phyloP scores from a whole-genome alignment of 2,329 filamentous ascomycete species.

The Aspergillus caelatus region DNA sequence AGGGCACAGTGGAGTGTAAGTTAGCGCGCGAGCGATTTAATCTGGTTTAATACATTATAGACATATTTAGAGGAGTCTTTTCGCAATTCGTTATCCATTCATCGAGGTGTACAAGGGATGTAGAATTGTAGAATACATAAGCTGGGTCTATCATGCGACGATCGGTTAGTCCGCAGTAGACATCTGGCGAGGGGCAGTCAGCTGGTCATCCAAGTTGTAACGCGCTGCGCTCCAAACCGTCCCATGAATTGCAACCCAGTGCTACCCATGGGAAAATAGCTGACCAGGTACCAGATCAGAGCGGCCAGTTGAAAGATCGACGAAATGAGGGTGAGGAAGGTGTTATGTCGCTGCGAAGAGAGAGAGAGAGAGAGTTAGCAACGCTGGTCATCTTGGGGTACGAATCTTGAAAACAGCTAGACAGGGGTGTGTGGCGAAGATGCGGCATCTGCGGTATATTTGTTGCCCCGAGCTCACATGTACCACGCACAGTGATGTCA shows the following conservation, averaged over 20 bases:
- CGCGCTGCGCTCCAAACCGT: conserved; percentile 79
- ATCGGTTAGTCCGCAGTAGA: neutral
- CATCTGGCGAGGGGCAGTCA: conserved; percentile 40
- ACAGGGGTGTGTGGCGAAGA: neutral
- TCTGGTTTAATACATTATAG: neutral
- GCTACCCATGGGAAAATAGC: conserved; percentile 97
- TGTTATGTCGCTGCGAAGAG: conserved; percentile 71
- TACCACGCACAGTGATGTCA: conserved; percentile 3
- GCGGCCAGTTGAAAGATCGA: conserved; percentile 81
- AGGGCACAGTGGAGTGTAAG: too few species aligned
- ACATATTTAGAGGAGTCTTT: neutral
- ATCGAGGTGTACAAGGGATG: neutral
- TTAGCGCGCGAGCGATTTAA: neutral
- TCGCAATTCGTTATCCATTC: neutral
- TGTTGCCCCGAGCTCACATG: neutral
- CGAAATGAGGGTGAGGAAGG: conserved; percentile 81
- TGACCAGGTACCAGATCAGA: conserved; percentile 89
- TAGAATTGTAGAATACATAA: conserved; percentile 3
- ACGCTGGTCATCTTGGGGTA: neutral
- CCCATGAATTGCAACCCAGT: conserved; percentile 84
- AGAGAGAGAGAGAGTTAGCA: conserved; percentile 26
- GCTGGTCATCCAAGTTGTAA: conserved; percentile 84
- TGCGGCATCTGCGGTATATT: conserved; percentile 5
- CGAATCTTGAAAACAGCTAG: neutral
- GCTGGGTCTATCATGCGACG: neutral